A percentile compares a stretch with the other conserved stretches of the same genome.
Conservation (phyloP, 2,329 filamentous ascomycete species). For the Trichoderma polysporum region DNA sequence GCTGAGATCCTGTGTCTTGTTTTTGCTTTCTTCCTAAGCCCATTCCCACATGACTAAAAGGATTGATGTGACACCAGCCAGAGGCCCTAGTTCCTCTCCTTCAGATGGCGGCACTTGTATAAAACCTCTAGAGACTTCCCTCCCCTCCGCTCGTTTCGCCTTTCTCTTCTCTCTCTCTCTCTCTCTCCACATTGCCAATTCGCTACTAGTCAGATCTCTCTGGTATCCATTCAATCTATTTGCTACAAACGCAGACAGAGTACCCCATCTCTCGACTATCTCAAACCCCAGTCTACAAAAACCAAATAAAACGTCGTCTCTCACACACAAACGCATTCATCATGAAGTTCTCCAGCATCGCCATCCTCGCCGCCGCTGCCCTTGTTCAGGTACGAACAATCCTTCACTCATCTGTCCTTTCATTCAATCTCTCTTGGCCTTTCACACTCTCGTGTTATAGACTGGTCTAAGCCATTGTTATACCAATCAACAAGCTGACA, state of each 20-base stretch:
- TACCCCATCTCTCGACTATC: neutral
- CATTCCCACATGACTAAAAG: neutral
- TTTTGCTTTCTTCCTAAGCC: neutral
- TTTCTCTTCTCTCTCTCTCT: neutral
- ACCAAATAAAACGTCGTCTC: too few relatives aligned
- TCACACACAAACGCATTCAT: conserved; percentile 18
- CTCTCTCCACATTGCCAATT: neutral
- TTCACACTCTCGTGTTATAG: neutral
- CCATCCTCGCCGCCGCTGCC: conserved; percentile 35
- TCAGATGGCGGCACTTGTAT: neutral
- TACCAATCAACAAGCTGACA: neutral
- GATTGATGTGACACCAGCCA: neutral
- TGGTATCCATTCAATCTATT: neutral
- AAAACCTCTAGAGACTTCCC: neutral
- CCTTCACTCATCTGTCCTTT: neutral
- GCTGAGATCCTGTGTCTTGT: neutral
- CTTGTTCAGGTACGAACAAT: conserved; percentile 31
- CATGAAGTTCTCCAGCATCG: conserved; percentile 41
- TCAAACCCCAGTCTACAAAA: neutral
- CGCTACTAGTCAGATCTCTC: neutral
- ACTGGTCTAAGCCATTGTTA: neutral
- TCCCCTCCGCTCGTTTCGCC: neutral
- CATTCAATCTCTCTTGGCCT: too few relatives aligned
- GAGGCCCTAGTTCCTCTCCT: neutral
- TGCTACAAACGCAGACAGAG: neutral